These are phyloP conservation scores for Colletotrichum sp. DNA, from an alignment of 2,329 filamentous ascomycete species.

Conservation along the genomic window DNA sequence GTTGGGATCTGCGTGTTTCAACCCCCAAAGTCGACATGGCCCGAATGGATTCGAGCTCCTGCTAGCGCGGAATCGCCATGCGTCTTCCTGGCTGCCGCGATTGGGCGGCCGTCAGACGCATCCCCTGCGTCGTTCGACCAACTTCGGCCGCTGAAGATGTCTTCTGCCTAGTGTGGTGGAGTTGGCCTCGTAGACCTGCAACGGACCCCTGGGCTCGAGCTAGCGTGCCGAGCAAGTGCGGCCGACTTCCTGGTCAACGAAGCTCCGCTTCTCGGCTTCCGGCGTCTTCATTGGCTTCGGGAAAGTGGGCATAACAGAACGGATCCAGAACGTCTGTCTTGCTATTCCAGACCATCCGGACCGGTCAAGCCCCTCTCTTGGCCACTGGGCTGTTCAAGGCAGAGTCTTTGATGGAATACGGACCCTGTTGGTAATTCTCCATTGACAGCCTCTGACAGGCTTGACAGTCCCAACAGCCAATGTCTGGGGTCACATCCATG, in stretches of 20 bases:
- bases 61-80: not conserved
- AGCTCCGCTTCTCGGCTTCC: not conserved
- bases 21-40: not conserved
- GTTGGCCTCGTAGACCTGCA: not conserved
- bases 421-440: not conserved
- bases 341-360: not conserved
- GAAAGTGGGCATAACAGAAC: not conserved
- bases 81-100: not conserved
- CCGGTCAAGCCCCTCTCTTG: not conserved
- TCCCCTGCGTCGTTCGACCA: not conserved
- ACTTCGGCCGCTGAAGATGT: conserved; percentile 7
- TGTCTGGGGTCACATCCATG: conserved; percentile 15
- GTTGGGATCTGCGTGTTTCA: conserved; percentile 14
- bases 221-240: not conserved
- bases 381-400: not conserved
- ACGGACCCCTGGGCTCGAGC: not conserved
- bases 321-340: not conserved
- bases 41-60: not conserved
- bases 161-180: conserved; percentile 18
- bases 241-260: not conserved
- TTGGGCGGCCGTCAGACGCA: not conserved
- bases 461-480: not conserved
- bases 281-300: not conserved
- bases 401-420: not conserved
- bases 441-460: not conserved